Percentiles rank a stretch among this genome's conserved stretches.
Conservation (phyloP, 2,329 filamentous ascomycete genomes). For the Colletotrichum chrysophilum region DNA sequence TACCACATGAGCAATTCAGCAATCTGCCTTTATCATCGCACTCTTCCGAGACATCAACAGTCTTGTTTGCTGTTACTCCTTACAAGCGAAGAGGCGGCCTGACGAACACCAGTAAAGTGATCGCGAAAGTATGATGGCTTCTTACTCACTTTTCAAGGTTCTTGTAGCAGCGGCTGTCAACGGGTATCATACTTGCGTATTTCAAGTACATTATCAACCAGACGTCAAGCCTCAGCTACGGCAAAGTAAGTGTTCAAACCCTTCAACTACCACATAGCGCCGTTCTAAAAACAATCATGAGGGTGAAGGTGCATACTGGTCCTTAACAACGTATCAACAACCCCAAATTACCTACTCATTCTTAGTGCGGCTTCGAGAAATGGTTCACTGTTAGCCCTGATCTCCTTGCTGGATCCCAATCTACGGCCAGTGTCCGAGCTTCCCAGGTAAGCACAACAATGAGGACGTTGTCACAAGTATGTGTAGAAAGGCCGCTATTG, state of each 20-base stretch:
- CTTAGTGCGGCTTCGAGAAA: neutral
- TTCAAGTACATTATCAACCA: neutral
- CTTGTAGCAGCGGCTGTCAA: too few relatives aligned
- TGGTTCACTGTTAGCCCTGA: neutral
- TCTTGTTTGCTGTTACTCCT: neutral
- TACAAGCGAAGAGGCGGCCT: too few relatives aligned
- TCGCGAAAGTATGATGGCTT: too few relatives aligned
- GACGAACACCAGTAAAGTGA: too few relatives aligned
- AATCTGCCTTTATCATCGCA: neutral
- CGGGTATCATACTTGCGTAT: too few relatives aligned
- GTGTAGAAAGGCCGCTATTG: neutral
- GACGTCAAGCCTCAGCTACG: neutral
- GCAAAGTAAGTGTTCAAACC: neutral
- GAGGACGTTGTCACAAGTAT: neutral
- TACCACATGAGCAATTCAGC: neutral
- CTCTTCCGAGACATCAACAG: neutral
- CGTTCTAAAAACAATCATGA: neutral
- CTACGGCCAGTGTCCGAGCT: neutral
- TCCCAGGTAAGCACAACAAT: neutral
- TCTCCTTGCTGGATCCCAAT: neutral
- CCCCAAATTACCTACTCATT: fast-evolving
- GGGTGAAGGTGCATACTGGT: too few relatives aligned
- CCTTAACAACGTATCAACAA: neutral
- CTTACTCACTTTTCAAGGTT: too few relatives aligned
- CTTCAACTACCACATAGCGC: neutral